Evolutionary conservation across 495 filamentous ascomycete species (phyloP).

Genomic region (Terfezia claveryi): DNA sequence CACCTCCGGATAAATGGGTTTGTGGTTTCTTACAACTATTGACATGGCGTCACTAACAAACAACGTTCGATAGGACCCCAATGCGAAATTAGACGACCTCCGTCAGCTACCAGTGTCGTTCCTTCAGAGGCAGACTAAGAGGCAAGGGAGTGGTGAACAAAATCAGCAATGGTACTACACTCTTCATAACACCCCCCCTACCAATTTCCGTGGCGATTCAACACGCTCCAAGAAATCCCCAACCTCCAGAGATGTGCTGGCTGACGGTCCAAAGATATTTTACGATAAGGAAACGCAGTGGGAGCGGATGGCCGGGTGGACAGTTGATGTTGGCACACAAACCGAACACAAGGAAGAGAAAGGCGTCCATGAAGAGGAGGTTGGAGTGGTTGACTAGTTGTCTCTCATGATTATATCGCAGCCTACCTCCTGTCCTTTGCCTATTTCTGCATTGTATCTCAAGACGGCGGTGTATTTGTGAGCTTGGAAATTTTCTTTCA

Average conservation of each 20-base stretch:
- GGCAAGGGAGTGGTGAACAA: neutral
- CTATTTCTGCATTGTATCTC: no score
- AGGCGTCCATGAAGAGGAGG: neutral
- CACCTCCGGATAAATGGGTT: slow-evolving; percentile 19
- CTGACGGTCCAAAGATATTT: neutral
- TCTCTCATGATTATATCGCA: no score
- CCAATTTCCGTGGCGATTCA: neutral
- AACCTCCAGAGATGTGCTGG: neutral
- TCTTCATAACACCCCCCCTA: neutral
- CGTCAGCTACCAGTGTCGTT: slow-evolving; percentile 15
- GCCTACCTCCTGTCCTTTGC: no score
- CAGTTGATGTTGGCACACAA: neutral
- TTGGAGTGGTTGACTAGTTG: no score
- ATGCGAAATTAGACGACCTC: slow-evolving; percentile 18
- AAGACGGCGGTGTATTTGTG: no score
- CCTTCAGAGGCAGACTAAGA: slow-evolving; percentile 4
- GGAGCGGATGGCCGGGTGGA: neutral
- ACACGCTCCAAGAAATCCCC: neutral
- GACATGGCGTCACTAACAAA: slow-evolving; percentile 5
- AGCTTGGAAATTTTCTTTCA: no score
- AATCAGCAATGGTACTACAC: neutral
- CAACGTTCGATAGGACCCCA: slow-evolving; percentile 13
- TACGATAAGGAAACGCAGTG: neutral
- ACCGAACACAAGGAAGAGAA: neutral
- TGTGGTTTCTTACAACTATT: slow-evolving; percentile 1